Conservation (phyloP, 2,329 filamentous ascomycete genomes). For the Biscogniauxia mediterranea region DNA sequence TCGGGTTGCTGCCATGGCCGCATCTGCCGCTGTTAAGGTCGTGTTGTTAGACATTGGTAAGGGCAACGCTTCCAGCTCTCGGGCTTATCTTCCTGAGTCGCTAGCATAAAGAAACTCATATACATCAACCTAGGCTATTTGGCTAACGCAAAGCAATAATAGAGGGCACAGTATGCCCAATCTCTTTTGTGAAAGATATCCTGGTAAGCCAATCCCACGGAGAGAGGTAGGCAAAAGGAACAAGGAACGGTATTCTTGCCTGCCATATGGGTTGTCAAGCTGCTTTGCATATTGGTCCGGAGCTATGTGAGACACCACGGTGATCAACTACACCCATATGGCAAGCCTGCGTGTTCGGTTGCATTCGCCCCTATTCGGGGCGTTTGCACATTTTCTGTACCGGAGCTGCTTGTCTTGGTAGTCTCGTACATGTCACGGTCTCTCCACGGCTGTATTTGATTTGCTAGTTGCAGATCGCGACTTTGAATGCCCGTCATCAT, state of each 20-base stretch:
- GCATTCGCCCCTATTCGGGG: slow-evolving; percentile 12
- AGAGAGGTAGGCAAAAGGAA: background rate
- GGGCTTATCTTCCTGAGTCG: slow-evolving; percentile 19
- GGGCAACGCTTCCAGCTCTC: slow-evolving; percentile 27
- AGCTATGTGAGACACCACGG: slow-evolving; percentile 16
- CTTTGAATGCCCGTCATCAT: slow-evolving; percentile 2
- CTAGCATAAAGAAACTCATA: slow-evolving; percentile 20
- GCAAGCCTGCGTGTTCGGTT: slow-evolving; percentile 17
- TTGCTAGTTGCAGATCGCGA: slow-evolving; percentile 5
- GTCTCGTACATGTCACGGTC: slow-evolving; percentile 4
- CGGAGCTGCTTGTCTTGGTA: slow-evolving; percentile 8
- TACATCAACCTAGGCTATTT: slow-evolving; percentile 37
- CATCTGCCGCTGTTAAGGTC: slow-evolving; percentile 40
- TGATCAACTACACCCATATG: slow-evolving; percentile 20
- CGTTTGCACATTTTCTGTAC: slow-evolving; percentile 8
- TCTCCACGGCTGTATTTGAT: slow-evolving; percentile 7
- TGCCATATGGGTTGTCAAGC: slow-evolving; percentile 7
- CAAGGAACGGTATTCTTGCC: slow-evolving; percentile 8
- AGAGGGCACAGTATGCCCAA: slow-evolving; percentile 83
- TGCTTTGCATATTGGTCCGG: slow-evolving; percentile 17
- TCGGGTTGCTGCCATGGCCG: slow-evolving; percentile 30
- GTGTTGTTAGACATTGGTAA: slow-evolving; percentile 60
- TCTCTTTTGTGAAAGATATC: slow-evolving; percentile 81
- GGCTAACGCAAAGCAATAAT: slow-evolving; percentile 38
- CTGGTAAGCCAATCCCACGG: slow-evolving; percentile 58